phyloP scores from a whole-genome alignment of 441 rosid species.

The Adansonia madagascariensis region DNA sequence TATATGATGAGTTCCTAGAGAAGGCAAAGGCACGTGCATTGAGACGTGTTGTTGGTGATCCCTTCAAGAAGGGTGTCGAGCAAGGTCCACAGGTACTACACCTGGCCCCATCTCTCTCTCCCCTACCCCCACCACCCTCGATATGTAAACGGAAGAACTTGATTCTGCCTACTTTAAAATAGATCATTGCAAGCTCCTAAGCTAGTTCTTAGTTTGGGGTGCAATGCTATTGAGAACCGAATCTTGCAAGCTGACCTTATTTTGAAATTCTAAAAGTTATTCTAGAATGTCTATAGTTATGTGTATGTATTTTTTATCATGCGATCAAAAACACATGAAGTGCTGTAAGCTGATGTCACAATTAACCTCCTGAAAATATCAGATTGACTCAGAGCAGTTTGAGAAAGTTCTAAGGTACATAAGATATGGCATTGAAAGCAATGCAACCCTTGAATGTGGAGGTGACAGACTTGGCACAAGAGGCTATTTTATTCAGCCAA shows the following conservation, averaged over 20 bases:
- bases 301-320: not conserved
- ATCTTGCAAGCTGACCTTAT: not conserved
- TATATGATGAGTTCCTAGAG: slow-evolving; percentile 71
- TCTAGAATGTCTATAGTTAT: not conserved
- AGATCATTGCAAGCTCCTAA: not conserved
- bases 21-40: slow-evolving; percentile 69
- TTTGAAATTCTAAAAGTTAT: too few relatives aligned
- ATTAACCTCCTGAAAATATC: slow-evolving; percentile 23
- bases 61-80: slow-evolving; percentile 65
- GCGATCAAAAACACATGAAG: not conserved
- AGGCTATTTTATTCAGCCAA: slow-evolving; percentile 86
- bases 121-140: not conserved
- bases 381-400: slow-evolving; percentile 77
- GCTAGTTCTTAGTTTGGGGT: not conserved
- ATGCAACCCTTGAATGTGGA: slow-evolving; percentile 84
- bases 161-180: not conserved
- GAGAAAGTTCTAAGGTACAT: slow-evolving; percentile 75
- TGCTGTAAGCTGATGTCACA: not conserved
- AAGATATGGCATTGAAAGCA: slow-evolving; percentile 66
- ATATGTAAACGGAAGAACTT: not conserved
- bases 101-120: not conserved
- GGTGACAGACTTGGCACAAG: slow-evolving; percentile 67
- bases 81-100: slow-evolving; percentile 72
- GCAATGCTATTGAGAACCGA: not conserved
- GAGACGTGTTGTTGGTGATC: slow-evolving; percentile 70